These are phyloP conservation scores for Aspergillus tubingensis DNA, from an alignment of 2,329 filamentous ascomycete genomes.

Conservation along the genomic window DNA sequence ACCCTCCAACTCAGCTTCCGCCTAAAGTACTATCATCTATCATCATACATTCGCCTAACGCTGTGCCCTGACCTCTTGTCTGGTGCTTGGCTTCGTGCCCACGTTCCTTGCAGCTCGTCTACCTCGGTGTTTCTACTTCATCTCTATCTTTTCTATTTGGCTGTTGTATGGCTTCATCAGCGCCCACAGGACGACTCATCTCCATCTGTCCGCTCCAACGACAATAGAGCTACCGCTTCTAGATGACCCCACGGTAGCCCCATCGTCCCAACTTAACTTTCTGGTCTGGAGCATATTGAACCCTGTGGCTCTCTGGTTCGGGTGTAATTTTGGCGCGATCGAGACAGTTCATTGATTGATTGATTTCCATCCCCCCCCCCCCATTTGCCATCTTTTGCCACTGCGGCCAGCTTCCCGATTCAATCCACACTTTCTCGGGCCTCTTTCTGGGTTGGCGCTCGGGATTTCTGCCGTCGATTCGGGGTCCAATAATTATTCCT, in stretches of 20 bases:
- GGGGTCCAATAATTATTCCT: constrained; percentile 4
- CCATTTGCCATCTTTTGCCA: constrained; percentile 4
- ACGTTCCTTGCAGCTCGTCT: background rate
- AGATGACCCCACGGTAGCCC: constrained; percentile 11
- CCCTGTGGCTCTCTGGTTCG: background rate
- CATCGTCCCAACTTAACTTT: constrained; percentile 18
- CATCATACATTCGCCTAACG: background rate
- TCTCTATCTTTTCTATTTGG: background rate
- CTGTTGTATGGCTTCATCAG: constrained; percentile 17
- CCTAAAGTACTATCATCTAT: background rate
- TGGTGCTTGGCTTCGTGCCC: background rate
- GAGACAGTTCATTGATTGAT: background rate
- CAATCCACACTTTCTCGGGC: background rate
- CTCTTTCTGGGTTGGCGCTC: constrained; percentile 1
- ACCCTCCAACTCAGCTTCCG: too few relatives aligned
- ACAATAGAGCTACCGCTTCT: constrained; percentile 13
- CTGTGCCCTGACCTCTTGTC: background rate
- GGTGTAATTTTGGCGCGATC: constrained; percentile 2
- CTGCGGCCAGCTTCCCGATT: constrained; percentile 4
- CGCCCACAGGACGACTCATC: constrained; percentile 8
- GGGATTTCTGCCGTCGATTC: constrained; percentile 10
- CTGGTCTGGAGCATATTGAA: constrained; percentile 1
- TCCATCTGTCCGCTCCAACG: constrained; percentile 13
- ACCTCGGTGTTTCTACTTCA: background rate
- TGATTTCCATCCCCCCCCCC: background rate